Evolutionary conservation across 345 rosid species (phyloP), one percentile per base, ranked within the genome.

Genomic region (Eucalyptus pumila): DNA sequence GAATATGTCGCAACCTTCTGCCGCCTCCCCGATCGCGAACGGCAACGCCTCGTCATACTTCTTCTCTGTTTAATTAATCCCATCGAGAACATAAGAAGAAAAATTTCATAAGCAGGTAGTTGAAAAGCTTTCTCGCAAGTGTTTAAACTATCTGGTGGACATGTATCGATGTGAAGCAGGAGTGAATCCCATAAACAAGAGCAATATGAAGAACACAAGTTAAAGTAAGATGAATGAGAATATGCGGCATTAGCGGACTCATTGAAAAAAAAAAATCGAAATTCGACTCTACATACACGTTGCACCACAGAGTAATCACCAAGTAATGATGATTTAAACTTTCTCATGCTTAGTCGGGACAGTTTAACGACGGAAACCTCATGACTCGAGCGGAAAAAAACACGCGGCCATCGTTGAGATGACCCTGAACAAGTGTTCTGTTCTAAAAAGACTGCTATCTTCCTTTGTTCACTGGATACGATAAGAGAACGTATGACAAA

Each of bases 1-100:
- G 90, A 94, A 98, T 52, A 96, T 48, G 62, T 97, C 97, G 72
- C 99, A 98, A 0, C 91, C 94, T 88, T 93, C 97, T 52, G 92
- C 94, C 7, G 89, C 91, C 94, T 90, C 94, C 58, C 96, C 98
- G 2, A 92, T 87, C 0, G 96, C 93, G 52, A 96, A 97, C 0
- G 99, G 96, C 54, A 94, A 40, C 92, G 88, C 90, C 89, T 85
- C 85, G 67, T 76, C 49, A 76, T 40, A 23, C n/a, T 40, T 34
- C 85, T 76, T 37, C 2, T 2, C 85, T 76, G 42, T 76, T 76
- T 40, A 76, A 37, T 65, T 65, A 4, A 14, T 65, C 17, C 72
- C 72, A 17, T 30, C 72, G 5, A n/a, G n/a, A 65, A 24, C 83
- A 37, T 72, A 19, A 72, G 83, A 37, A 5, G 83, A 72, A 72